Conservation (phyloP, 768 basidiomycete genomes). For the Nevesoporus exiguus region DNA sequence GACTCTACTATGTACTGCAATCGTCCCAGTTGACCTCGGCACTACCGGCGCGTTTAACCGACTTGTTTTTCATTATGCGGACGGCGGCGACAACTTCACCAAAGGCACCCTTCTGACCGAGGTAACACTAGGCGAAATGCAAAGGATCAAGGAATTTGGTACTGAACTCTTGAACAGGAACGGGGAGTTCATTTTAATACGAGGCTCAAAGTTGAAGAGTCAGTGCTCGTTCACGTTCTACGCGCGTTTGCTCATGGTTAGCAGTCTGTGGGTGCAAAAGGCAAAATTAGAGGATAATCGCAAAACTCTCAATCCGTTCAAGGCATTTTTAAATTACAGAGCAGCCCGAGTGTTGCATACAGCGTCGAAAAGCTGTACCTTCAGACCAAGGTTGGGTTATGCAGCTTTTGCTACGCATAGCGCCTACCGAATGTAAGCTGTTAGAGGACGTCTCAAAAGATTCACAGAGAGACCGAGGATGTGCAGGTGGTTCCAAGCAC, state of each 20-base stretch:
- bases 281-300: background rate
- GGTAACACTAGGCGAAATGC: constrained; percentile 10
- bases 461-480: background rate
- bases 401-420: background rate
- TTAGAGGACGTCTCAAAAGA: constrained; percentile 1
- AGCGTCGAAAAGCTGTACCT: background rate
- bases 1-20: background rate
- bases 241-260: background rate
- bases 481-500: background rate
- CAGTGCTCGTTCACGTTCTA: background rate
- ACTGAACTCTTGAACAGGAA: constrained; percentile 1
- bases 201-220: background rate
- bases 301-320: background rate
- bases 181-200: constrained; percentile 1
- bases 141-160: background rate
- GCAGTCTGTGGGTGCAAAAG: background rate
- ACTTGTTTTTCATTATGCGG: background rate
- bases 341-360: background rate
- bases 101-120: constrained; percentile 1
- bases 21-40: constrained; percentile 4
- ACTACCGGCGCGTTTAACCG: background rate
- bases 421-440: background rate
- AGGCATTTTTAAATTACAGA: background rate
- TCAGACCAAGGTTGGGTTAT: background rate
- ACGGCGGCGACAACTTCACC: background rate